Conservation (phyloP, 2,329 filamentous ascomycete species). For the Colletotrichum sp. region DNA sequence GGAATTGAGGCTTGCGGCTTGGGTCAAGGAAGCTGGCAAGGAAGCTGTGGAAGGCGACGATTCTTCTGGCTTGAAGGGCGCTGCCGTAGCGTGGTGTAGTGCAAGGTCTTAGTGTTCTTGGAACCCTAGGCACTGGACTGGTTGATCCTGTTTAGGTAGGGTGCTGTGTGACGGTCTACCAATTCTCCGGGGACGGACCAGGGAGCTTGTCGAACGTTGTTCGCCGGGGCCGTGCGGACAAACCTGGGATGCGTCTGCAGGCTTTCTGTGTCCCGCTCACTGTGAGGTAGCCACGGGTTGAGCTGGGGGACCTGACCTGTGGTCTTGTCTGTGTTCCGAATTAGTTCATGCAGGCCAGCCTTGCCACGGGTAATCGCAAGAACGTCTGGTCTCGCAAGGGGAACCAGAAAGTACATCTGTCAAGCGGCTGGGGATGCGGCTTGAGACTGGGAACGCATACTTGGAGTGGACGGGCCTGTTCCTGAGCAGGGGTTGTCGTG, state of each 20-base stretch:
- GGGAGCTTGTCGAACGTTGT: slow-evolving; percentile 16
- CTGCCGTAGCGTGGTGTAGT: not conserved
- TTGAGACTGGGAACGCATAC: slow-evolving; percentile 16
- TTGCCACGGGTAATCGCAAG: slow-evolving; percentile 12
- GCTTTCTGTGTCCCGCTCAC: slow-evolving; percentile 6
- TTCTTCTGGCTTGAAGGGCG: slow-evolving; percentile 3
- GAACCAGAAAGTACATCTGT: slow-evolving; percentile 4
- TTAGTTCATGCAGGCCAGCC: slow-evolving; percentile 23
- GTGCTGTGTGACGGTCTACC: slow-evolving; percentile 11
- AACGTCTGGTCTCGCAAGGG: slow-evolving; percentile 1
- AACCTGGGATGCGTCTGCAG: slow-evolving; percentile 17
- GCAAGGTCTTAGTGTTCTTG: not conserved
- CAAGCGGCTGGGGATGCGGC: not conserved
- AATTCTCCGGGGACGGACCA: slow-evolving; percentile 21
- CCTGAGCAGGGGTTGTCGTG: not conserved
- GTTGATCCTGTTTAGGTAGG: slow-evolving; percentile 6
- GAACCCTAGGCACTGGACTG: not conserved
- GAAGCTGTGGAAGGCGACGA: not conserved
- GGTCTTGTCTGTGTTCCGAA: slow-evolving; percentile 10
- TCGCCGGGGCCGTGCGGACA: slow-evolving; percentile 20
- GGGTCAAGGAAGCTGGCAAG: not conserved
- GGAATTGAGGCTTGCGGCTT: slow-evolving; percentile 8
- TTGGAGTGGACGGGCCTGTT: not conserved
- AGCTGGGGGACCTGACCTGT: slow-evolving; percentile 14
- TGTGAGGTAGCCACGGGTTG: not conserved